A percentile compares a stretch with the other conserved stretches of the same genome.
Evolutionary conservation across 208 protist genomes (phyloP).

Genomic region (Wallacemonas sp.): DNA sequence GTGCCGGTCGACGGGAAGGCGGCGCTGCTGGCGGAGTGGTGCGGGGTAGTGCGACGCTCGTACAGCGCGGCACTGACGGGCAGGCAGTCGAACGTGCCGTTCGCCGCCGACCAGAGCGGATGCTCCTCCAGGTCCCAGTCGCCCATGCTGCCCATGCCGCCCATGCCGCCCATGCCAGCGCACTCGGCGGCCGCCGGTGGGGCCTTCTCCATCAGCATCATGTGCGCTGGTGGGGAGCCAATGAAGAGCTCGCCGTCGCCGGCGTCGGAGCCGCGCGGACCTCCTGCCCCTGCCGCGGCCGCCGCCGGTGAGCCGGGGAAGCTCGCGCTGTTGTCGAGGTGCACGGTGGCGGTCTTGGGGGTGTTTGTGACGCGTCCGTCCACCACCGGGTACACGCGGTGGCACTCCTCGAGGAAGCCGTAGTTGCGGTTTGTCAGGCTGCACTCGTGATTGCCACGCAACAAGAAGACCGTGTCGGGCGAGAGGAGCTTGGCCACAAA

Average conservation of each 20-base stretch:
- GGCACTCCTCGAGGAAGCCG: conserved; percentile 99
- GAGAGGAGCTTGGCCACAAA: conserved; percentile 98
- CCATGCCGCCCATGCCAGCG: too few relatives aligned
- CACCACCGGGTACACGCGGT: conserved; percentile 79
- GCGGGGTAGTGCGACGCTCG: conserved; percentile 26
- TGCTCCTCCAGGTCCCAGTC: conserved; percentile 74
- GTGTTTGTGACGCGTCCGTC: conserved; percentile 44
- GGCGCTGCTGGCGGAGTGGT: neutral
- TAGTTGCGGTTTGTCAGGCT: conserved; percentile 98
- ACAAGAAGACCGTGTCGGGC: conserved; percentile 98
- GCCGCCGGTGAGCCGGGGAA: conserved; percentile 15
- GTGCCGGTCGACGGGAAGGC: neutral
- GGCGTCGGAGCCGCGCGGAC: neutral
- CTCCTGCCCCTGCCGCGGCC: neutral
- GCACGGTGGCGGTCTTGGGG: conserved; percentile 14
- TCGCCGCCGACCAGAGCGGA: conserved; percentile 76
- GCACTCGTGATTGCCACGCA: conserved; percentile 99
- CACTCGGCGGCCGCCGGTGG: neutral
- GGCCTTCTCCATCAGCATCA: neutral
- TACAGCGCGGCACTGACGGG: conserved; percentile 96
- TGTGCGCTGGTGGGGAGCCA: neutral
- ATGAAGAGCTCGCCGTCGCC: neutral
- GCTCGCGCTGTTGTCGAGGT: conserved; percentile 13
- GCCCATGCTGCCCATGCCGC: conserved; percentile 6
- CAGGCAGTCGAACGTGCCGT: conserved; percentile 71